A percentile compares a stretch with the other conserved stretches of the same genome.
phyloP scores from a whole-genome alignment of 805 yeast species.

The Yamadazyma tumulicola region DNA sequence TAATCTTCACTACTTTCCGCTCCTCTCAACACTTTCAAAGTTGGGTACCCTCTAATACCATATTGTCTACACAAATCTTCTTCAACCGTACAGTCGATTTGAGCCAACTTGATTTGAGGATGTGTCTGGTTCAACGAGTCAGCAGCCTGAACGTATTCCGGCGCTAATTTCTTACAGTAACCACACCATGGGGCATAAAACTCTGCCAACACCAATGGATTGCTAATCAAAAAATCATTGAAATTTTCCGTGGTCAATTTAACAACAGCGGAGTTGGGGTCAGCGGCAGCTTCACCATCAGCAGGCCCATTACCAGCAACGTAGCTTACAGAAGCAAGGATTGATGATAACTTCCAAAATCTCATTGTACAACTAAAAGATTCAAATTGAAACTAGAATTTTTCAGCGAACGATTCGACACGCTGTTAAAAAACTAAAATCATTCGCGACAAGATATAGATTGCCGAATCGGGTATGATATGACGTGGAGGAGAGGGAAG shows the following conservation, averaged over 20 bases:
- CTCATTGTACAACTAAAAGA: conserved; percentile 26
- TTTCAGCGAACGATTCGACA: too few species aligned
- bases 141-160: conserved; percentile 74
- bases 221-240: conserved; percentile 58
- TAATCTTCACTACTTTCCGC: conserved; percentile 57
- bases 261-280: conserved; percentile 83
- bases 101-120: conserved; percentile 70
- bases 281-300: conserved; percentile 65
- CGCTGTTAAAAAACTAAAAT: neutral
- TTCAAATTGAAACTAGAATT: too few species aligned
- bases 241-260: conserved; percentile 68
- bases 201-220: conserved; percentile 80
- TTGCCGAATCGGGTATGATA: too few species aligned
- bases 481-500: too few species aligned
- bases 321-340: conserved; percentile 37
- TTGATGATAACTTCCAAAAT: conserved; percentile 39
- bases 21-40: conserved; percentile 72
- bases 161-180: conserved; percentile 86
- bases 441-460: too few species aligned
- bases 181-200: conserved; percentile 99
- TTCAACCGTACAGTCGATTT: conserved; percentile 81
- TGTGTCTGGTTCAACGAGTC: conserved; percentile 47
- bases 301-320: conserved; percentile 37
- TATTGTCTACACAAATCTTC: conserved; percentile 64
- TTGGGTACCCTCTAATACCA: conserved; percentile 80